These are phyloP conservation scores for Aspergillus alliaceus DNA, from an alignment of 2,329 filamentous ascomycete genomes.

Conservation along the genomic window DNA sequence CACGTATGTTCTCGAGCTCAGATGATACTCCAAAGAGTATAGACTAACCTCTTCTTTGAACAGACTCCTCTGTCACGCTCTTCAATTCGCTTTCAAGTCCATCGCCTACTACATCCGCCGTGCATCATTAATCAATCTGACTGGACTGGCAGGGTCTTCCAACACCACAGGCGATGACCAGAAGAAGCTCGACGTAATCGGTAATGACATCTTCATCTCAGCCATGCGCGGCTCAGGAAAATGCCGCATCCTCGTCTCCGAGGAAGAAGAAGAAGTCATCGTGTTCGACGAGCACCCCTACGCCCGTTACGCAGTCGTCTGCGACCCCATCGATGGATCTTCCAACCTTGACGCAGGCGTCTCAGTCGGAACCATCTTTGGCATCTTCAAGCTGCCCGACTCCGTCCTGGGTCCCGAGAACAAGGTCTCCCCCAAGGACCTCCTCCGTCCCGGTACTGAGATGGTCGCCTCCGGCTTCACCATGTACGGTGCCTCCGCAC, in stretches of 20 bases:
- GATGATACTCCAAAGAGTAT: background rate
- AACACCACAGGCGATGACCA: conserved; percentile 97
- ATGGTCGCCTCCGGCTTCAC: conserved; percentile 96
- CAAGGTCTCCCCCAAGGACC: conserved; percentile 66
- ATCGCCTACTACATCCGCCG: conserved; percentile 99
- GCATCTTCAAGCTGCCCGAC: conserved; percentile 84
- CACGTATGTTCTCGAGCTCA: conserved; percentile 66
- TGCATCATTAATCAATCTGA: conserved; percentile 91
- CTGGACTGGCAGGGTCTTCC: conserved; percentile 88
- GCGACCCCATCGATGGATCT: conserved; percentile 96
- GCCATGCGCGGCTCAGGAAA: conserved; percentile 92
- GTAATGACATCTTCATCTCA: conserved; percentile 95
- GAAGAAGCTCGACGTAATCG: conserved; percentile 99
- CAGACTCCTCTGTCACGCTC: conserved; percentile 91
- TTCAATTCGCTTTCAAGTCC: conserved; percentile 99
- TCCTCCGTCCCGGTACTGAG: conserved; percentile 86
- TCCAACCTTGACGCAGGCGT: conserved; percentile 98
- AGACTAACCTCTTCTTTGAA: background rate
- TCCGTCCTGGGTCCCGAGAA: conserved; percentile 51
- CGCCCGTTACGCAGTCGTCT: conserved; percentile 89
- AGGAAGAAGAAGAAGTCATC: conserved; percentile 94
- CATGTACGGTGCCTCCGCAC: conserved; percentile 97
- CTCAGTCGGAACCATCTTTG: conserved; percentile 96
- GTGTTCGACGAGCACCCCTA: conserved; percentile 73
- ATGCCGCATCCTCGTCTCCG: conserved; percentile 90